Conservation (phyloP, 305 asterid species). For the Striga hermonthica region DNA sequence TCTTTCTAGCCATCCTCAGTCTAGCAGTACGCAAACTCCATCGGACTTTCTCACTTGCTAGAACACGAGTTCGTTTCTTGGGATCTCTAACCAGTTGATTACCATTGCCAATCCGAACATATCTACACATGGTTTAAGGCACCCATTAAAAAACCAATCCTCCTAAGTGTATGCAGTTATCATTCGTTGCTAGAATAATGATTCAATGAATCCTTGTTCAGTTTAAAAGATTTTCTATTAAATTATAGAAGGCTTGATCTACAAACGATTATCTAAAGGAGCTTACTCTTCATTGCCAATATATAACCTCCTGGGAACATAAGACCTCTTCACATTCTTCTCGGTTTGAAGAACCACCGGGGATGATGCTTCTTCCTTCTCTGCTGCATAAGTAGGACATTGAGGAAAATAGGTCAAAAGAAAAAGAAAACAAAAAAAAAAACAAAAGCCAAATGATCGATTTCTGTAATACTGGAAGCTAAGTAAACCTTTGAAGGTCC, state of each 20-base stretch:
- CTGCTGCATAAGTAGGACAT: conserved; percentile 44
- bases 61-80: conserved; percentile 75
- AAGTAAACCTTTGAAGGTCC: conserved; percentile 3
- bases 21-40: conserved; percentile 98
- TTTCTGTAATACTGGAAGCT: conserved; percentile 12
- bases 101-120: conserved; percentile 90
- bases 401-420: conserved; percentile 28
- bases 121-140: conserved; percentile 47
- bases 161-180: conserved; percentile 2
- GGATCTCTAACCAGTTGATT: conserved; percentile 93
- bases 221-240: conserved; percentile 17
- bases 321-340: conserved; percentile 50
- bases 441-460: background rate
- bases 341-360: conserved; percentile 41
- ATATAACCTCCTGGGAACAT: conserved; percentile 72
- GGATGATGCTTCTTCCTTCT: conserved; percentile 50
- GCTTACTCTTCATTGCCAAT: conserved; percentile 92
- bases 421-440: background rate
- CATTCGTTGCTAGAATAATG: conserved; percentile 11
- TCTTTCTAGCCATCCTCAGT: conserved; percentile 81
- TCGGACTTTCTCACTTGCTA: conserved; percentile 91
- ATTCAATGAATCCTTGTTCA: conserved; percentile 11
- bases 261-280: conserved; percentile 27
- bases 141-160: conserved; percentile 27
- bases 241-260: conserved; percentile 14